phyloP scores from a whole-genome alignment of 257 asterid species.

The Lithospermum erythrorhizon region DNA sequence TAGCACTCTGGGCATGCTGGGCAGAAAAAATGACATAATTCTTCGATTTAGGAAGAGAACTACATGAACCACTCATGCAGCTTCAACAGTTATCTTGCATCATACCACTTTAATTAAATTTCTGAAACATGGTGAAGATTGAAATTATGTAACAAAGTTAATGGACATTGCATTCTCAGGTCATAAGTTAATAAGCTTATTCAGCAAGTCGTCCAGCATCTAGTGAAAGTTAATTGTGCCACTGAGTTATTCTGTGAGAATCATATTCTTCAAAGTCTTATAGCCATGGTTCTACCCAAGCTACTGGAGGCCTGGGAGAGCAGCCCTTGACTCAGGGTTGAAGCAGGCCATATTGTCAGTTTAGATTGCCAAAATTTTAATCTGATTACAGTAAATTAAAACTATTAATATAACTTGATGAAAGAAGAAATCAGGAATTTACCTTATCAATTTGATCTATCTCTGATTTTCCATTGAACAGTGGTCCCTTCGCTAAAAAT shows the following conservation, averaged over 20 bases:
- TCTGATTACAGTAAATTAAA: not conserved
- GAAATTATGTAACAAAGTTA: no score
- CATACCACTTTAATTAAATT: not conserved
- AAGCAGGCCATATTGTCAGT: no score
- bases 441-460: slow-evolving; percentile 94
- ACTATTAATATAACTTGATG: not conserved
- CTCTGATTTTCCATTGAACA: slow-evolving; percentile 76
- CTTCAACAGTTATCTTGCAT: slow-evolving; percentile 62
- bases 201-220: slow-evolving; percentile 83
- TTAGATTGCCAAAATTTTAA: no score
- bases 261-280: no score
- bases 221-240: no score
- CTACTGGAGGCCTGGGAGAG: no score
- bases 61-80: slow-evolving; percentile 78
- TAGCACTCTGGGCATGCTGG: slow-evolving; percentile 82
- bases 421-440: slow-evolving; percentile 9
- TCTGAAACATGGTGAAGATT: no score
- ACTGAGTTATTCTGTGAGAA: no score
- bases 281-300: no score
- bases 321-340: no score
- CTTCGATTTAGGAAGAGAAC: slow-evolving; percentile 85
- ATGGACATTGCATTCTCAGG: slow-evolving; percentile 47
- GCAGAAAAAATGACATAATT: slow-evolving; percentile 97
- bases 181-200: slow-evolving; percentile 69
- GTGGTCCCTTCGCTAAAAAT: slow-evolving; percentile 49